Evolutionary conservation across 2,329 filamentous ascomycete species (phyloP).

Genomic region (Penicillium sp.): DNA sequence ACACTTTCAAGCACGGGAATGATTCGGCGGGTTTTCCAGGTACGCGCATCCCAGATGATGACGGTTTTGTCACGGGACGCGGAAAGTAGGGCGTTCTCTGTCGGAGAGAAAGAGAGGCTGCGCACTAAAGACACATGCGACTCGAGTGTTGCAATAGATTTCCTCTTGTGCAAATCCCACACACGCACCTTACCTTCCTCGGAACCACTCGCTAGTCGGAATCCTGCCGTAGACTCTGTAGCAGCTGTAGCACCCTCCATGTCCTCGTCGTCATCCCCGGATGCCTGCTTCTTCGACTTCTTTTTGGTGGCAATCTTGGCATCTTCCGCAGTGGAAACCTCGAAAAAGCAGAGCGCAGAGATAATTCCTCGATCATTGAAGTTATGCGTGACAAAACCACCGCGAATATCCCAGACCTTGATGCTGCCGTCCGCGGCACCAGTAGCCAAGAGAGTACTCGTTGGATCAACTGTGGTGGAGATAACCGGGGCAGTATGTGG

Average conservation of each 20-base stretch:
- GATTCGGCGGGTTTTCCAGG: conserved; percentile 80
- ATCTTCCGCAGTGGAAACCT: conserved; percentile 59
- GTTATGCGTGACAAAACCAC: conserved; percentile 90
- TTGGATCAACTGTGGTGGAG: conserved; percentile 80
- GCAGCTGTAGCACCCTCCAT: conserved; percentile 47
- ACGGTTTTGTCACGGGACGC: conserved; percentile 91
- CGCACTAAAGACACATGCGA: conserved; percentile 96
- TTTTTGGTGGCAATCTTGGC: conserved; percentile 49
- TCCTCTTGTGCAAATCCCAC: conserved; percentile 87
- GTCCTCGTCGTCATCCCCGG: conserved; percentile 43
- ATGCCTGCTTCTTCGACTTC: conserved; percentile 45
- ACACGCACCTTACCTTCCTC: conserved; percentile 92
- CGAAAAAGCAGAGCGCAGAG: conserved; percentile 90
- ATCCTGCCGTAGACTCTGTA: conserved; percentile 60
- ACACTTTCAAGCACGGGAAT: conserved; percentile 84
- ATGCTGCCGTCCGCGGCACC: conserved; percentile 91
- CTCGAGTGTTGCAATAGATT: conserved; percentile 75
- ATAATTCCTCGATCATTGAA: conserved; percentile 91
- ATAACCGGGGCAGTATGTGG: conserved; percentile 90
- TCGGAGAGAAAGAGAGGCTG: conserved; percentile 75
- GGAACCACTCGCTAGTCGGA: conserved; percentile 84
- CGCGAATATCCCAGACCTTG: conserved; percentile 94
- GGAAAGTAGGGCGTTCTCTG: conserved; percentile 76
- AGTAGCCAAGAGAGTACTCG: conserved; percentile 86
- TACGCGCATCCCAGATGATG: conserved; percentile 84